Evolutionary conservation across 2,329 filamentous ascomycete genomes (phyloP).

Genomic region (Helminthosporium solani): DNA sequence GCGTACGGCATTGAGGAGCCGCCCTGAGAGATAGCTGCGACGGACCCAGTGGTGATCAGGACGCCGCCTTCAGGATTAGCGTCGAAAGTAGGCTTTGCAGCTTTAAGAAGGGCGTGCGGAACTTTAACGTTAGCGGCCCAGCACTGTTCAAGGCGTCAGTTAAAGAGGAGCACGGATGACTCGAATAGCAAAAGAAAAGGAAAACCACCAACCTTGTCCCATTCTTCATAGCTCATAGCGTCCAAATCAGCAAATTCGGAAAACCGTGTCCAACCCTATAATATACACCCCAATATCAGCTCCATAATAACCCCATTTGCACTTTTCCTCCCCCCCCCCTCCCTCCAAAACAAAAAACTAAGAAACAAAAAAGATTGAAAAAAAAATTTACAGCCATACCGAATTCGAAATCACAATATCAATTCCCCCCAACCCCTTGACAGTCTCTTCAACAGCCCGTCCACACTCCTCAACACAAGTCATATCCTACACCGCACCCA

Average conservation of each 20-base stretch:
- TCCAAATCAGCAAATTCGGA: constrained; percentile 59
- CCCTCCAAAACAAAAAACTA: too few species aligned
- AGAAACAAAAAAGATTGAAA: neutral
- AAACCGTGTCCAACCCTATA: constrained; percentile 63
- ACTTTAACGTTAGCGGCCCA: constrained; percentile 63
- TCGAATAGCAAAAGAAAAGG: too few species aligned
- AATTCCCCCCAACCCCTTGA: constrained; percentile 65
- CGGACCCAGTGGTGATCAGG: constrained; percentile 63
- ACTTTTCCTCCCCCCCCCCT: too few species aligned
- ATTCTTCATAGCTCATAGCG: constrained; percentile 60
- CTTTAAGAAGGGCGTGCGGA: constrained; percentile 54
- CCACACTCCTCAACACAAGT: constrained; percentile 60
- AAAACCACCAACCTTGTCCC: constrained; percentile 60
- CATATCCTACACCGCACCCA: constrained; percentile 54
- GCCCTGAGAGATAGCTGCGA: constrained; percentile 54
- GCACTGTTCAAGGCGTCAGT: constrained; percentile 44
- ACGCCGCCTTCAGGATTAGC: constrained; percentile 63
- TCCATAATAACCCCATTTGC: too few species aligned
- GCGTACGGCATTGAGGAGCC: constrained; percentile 69
- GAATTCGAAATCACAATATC: constrained; percentile 79
- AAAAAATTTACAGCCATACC: constrained; percentile 33
- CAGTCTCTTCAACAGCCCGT: constrained; percentile 59
- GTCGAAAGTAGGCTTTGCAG: constrained; percentile 60
- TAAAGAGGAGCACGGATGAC: too few species aligned
- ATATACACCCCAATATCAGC: neutral